Percentiles rank a stretch among this genome's conserved stretches.
Evolutionary conservation across 805 yeast genomes (phyloP).

Genomic region (Saccharomycopsis olivae): DNA sequence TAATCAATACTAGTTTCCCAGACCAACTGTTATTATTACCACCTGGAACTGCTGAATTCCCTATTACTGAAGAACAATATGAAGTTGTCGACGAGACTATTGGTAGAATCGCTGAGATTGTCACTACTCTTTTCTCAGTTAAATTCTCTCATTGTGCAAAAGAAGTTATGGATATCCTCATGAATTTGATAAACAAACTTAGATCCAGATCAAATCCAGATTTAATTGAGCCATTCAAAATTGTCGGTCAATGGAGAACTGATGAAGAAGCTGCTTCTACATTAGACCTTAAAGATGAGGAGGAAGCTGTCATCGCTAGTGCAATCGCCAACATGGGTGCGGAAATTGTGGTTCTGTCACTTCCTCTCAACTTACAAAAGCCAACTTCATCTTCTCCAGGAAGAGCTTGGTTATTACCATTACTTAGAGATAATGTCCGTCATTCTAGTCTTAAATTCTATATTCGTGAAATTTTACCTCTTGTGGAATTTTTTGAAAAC

Average conservation of each 20-base stretch:
- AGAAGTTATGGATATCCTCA: slow-evolving; percentile 60
- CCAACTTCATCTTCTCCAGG: slow-evolving; percentile 51
- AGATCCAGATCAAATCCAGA: slow-evolving; percentile 62
- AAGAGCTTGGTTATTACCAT: slow-evolving; percentile 90
- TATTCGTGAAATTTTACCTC: slow-evolving; percentile 54
- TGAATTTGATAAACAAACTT: slow-evolving; percentile 51
- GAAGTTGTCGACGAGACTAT: slow-evolving; percentile 48
- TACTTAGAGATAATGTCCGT: slow-evolving; percentile 77
- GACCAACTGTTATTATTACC: slow-evolving; percentile 49
- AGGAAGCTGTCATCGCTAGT: slow-evolving; percentile 71
- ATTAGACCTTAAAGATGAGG: slow-evolving; percentile 58
- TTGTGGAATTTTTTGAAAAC: slow-evolving; percentile 41
- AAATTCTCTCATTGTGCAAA: slow-evolving; percentile 67
- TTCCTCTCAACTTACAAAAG: slow-evolving; percentile 70
- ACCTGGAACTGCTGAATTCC: slow-evolving; percentile 24
- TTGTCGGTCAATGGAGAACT: slow-evolving; percentile 81
- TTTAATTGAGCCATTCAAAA: slow-evolving; percentile 51
- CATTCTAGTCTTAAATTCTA: slow-evolving; percentile 60
- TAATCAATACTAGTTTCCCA: slow-evolving; percentile 56
- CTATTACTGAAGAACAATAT: slow-evolving; percentile 36
- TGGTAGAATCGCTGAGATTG: slow-evolving; percentile 39
- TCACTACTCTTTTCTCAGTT: slow-evolving; percentile 55
- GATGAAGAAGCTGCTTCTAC: slow-evolving; percentile 22
- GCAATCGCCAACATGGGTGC: slow-evolving; percentile 82
- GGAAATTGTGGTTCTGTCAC: slow-evolving; percentile 55